Evolutionary conservation across 1,284 basidiomycete genomes (phyloP).

Genomic region (Takashimella tepidaria): DNA sequence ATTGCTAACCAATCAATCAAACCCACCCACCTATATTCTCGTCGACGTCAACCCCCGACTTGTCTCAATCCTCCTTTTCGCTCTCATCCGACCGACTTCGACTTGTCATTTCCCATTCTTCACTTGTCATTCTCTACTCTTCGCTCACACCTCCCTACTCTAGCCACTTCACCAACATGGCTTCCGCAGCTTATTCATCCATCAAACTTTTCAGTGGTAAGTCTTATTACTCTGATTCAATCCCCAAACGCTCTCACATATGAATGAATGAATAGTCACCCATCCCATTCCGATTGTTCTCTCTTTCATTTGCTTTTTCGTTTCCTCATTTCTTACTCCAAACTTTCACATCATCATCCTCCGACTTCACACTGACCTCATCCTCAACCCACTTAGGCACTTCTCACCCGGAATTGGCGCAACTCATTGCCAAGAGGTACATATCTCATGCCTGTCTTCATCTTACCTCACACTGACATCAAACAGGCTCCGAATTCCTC

Average conservation of each 20-base stretch:
- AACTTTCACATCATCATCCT: conserved; percentile 1
- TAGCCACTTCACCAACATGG: conserved; percentile 23
- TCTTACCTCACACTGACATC: conserved; percentile 9
- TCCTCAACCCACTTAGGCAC: conserved; percentile 56
- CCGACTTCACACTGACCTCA: conserved; percentile 5
- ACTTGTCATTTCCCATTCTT: background rate
- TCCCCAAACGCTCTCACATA: no score
- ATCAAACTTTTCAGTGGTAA: conserved; percentile 89
- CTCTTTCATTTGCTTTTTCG: no score
- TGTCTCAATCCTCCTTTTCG: no score
- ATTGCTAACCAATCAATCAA: no score
- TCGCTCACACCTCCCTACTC: background rate
- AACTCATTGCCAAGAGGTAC: conserved; percentile 87
- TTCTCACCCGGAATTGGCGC: conserved; percentile 93
- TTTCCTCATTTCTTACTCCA: no score
- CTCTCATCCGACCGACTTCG: background rate
- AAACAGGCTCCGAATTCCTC: conserved; percentile 70
- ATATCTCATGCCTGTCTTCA: conserved; percentile 16
- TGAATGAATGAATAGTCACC: conserved; percentile 3
- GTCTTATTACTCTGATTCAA: no score
- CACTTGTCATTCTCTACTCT: background rate
- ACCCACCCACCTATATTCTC: no score
- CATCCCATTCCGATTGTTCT: background rate
- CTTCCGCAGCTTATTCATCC: conserved; percentile 45
- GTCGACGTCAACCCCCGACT: no score